A percentile compares a stretch with the other conserved stretches of the same genome.
Conservation (phyloP, 2,329 filamentous ascomycete species). For the Sordariomycetes sp. region DNA sequence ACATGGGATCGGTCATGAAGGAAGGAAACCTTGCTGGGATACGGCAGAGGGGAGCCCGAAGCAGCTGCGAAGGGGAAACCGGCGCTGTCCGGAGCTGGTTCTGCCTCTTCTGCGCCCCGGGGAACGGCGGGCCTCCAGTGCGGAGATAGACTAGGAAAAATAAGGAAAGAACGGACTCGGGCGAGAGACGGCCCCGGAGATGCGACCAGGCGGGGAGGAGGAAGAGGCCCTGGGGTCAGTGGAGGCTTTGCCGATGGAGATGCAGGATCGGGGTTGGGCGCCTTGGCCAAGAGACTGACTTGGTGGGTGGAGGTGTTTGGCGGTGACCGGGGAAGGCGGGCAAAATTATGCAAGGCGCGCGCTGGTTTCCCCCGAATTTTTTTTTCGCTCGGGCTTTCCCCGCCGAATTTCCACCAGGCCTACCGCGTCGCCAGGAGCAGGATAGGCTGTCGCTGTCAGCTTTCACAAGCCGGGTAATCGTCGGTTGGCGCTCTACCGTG, state of each 20-base stretch:
- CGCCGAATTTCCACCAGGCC: not conserved
- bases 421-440: not conserved
- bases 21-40: not conserved
- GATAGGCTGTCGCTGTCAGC: not conserved
- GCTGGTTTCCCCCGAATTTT: not conserved
- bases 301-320: conserved; percentile 4
- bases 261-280: not conserved
- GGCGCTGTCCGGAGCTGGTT: not conserved
- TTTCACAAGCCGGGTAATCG: not conserved
- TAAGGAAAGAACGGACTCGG: not conserved
- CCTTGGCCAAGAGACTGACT: not conserved
- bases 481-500: not conserved
- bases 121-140: not conserved
- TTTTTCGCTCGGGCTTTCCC: not conserved
- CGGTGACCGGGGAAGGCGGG: conserved; percentile 1
- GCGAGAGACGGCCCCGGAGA: not conserved
- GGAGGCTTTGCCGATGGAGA: not conserved
- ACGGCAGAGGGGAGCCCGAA: not conserved
- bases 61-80: not conserved
- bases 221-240: not conserved
- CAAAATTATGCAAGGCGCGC: not conserved
- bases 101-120: not conserved
- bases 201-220: not conserved
- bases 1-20: conserved; percentile 2
- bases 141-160: not conserved